phyloP scores from a whole-genome alignment of 176 grass and related monocot genomes.

The Cenchrus purpureus region DNA sequence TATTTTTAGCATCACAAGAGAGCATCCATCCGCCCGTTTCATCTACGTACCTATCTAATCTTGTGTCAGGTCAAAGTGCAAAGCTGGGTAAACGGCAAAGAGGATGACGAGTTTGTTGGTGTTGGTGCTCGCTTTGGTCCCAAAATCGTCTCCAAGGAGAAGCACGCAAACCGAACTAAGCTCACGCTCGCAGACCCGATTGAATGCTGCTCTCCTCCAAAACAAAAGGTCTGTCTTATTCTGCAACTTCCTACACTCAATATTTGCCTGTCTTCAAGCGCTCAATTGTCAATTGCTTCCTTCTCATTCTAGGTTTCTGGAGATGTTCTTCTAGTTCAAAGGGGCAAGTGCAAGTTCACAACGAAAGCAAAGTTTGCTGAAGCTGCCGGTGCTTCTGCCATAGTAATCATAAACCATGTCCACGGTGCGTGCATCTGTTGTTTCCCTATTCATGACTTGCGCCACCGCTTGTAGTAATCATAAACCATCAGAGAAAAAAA shows the following conservation, averaged over 20 bases:
- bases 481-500: too few relatives aligned
- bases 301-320: slow-evolving; percentile 60
- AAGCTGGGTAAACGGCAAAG: slow-evolving; percentile 72
- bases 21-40: too few relatives aligned
- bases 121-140: slow-evolving; percentile 90
- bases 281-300: background rate
- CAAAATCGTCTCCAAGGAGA: slow-evolving; percentile 91
- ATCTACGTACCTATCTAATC: too few relatives aligned
- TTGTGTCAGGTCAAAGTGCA: slow-evolving; percentile 87
- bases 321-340: slow-evolving; percentile 76
- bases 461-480: too few relatives aligned
- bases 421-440: slow-evolving; percentile 48
- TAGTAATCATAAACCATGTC: slow-evolving; percentile 87
- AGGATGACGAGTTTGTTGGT: slow-evolving; percentile 79
- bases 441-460: background rate
- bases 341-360: slow-evolving; percentile 92
- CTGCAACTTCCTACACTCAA: background rate
- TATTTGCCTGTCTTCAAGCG: background rate
- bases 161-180: slow-evolving; percentile 66
- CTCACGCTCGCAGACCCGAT: slow-evolving; percentile 75
- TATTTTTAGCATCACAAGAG: too few relatives aligned
- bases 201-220: slow-evolving; percentile 63
- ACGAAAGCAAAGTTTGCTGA: slow-evolving; percentile 83
- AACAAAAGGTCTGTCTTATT: slow-evolving; percentile 51
- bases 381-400: slow-evolving; percentile 91